phyloP scores from a whole-genome alignment of 495 filamentous ascomycete genomes.

The Xylaria intraflava region DNA sequence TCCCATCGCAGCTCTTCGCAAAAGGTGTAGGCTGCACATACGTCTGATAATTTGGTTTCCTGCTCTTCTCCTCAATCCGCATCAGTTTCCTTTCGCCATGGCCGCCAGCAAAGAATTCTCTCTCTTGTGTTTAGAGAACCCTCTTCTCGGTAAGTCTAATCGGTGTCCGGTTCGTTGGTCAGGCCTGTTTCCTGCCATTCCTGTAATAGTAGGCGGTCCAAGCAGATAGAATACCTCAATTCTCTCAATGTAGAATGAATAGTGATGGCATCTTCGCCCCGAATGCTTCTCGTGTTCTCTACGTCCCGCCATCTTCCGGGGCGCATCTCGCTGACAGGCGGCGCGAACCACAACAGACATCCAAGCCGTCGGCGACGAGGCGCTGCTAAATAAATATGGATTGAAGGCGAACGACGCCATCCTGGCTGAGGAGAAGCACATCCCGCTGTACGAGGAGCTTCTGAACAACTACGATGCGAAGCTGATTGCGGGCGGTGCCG shows the following conservation, averaged over 20 bases:
- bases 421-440: constrained; percentile 86
- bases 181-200: not conserved
- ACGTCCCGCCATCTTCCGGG: not conserved
- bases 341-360: constrained; percentile 57
- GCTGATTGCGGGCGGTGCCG: constrained; percentile 92
- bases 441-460: constrained; percentile 84
- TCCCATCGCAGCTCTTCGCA: too few relatives aligned
- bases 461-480: constrained; percentile 80
- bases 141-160: constrained; percentile 71
- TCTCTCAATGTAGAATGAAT: not conserved
- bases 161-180: not conserved
- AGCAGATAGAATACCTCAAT: not conserved
- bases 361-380: constrained; percentile 74
- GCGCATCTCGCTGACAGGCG: not conserved
- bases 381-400: constrained; percentile 81
- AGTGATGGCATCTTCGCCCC: not conserved
- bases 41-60: not conserved
- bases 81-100: constrained; percentile 47
- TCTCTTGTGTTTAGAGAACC: constrained; percentile 91
- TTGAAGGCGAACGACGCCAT: constrained; percentile 97
- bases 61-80: not conserved
- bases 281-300: not conserved
- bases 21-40: not conserved
- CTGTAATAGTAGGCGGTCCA: constrained; percentile 9
- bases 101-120: constrained; percentile 66